Base-by-base conservation (phyloP, 768 basidiomycete species). In the Lepiota venenata region DNA sequence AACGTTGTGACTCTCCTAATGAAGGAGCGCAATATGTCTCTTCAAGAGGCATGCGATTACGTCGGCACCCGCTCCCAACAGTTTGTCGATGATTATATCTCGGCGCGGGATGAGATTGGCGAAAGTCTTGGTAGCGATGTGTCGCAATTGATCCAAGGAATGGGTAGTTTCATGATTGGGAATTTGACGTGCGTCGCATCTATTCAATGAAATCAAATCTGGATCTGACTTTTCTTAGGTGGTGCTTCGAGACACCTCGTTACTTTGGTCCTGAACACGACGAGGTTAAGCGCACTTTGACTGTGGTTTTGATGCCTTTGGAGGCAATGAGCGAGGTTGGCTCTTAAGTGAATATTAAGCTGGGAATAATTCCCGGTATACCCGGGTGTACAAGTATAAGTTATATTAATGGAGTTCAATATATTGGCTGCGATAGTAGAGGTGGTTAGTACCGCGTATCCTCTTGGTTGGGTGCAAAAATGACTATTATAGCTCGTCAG, bases 231-330 rank as follows among this genome's bases (percentile, higher is more conserved):
- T 38, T 51, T 54, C 48, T 11, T 32, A 78, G 77, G 51, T 85
- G 84, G 85, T 81, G 82, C 62, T 85, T 88, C 65, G 81, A 87
- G 66, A 83, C 80, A 18, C 76, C 78, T 58, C 74, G 83, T 22
- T 87, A 88, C 69, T 86, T 88, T 61, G 85, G 84, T 39, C 67
- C 74, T 57, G 67, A 72, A 29, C 77, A 79, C 8, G 32, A 32
- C 8, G 8, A 32, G 8, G 10, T 32, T 8, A 32, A 8, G 10
- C 32, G 32, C 9, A 32, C 2, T 9, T 32, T 32, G 32, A 32
- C 10, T 11, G 8, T 32, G 8, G 9, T 8, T 7, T 11, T 32
- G 32, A 11, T 2, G 9, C 10, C 32, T 11, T 4, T 4, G 32
- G 32, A 32, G 32, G 32, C 10, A 8, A 2, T 8, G 2, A 8